Evolutionary conservation across 768 basidiomycete genomes (phyloP), one percentile per base, ranked within the genome.

Genomic region (Suillus ampliporus): DNA sequence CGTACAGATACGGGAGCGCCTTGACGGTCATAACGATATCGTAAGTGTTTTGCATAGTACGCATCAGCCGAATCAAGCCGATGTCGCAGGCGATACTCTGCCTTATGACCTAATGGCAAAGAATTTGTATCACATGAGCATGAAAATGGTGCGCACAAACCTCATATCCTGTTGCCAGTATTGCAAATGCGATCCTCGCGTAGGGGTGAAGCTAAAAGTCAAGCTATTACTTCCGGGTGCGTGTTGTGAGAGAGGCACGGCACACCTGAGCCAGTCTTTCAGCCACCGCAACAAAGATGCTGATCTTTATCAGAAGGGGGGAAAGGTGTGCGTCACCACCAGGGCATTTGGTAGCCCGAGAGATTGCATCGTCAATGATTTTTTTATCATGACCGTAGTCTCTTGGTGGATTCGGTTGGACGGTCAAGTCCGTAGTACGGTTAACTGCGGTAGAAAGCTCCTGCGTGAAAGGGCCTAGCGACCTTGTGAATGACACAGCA

Each of bases 121-220:
- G 50, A 31, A 31, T 31, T 51, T 31, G 31, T n/a, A 13, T 3
- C 34, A 13, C 50, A 51, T n/a, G 13, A 3, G 50, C 11, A 34
- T n/a, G 31, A 51, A 51, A 51, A 34, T 34, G 34, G 31, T 51
- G 28, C 1, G 19, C 11, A 9, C 40, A 53, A 47, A 60, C 64
- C 61, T 60, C 58, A 8, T 57, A 34, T 38, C 44, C 51, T 34
- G 57, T 38, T 21, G 31, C 28, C n/a, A 65, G 50, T 23, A 63
- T 46, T 7, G 51, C 15, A 35, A 8, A 40, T 17, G 64, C 61
- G 41, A 63, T 63, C 46, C 56, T 57, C n/a, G 46, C 61, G 57
- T 65, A 65, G n/a, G 64, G 64, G 19, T 65, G 64, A 50, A 65
- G 62, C 56, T 43, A 63, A 28, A 5, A n/a, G 11, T 58, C 5